A percentile compares a stretch with the other conserved stretches of the same genome.
Conservation (phyloP, 177 flowering plant genomes). For the Telopea speciosissima region DNA sequence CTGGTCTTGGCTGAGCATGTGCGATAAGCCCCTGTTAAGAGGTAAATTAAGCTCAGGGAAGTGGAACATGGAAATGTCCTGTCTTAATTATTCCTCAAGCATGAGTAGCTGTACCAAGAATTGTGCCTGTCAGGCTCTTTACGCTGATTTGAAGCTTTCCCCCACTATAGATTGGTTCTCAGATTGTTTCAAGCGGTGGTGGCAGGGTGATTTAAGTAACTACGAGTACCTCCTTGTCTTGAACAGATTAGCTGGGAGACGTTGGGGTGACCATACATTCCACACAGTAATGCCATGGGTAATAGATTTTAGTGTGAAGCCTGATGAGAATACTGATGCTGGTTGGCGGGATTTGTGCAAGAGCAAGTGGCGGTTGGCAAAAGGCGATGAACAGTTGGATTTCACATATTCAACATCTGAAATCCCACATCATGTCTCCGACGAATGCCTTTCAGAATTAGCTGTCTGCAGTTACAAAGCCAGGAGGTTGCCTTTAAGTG, state of each 20-base stretch:
- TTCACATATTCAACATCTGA: constrained; percentile 93
- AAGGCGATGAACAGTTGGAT: constrained; percentile 98
- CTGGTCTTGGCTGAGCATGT: constrained; percentile 68
- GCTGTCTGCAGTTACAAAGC: constrained; percentile 99
- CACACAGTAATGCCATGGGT: constrained; percentile 98
- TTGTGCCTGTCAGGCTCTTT: constrained; percentile 52
- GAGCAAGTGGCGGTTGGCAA: constrained; percentile 96
- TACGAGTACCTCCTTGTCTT: constrained; percentile 85
- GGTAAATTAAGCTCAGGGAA: constrained; percentile 13
- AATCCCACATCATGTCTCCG: constrained; percentile 93
- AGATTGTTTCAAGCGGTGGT: constrained; percentile 59
- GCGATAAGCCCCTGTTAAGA: constrained; percentile 25
- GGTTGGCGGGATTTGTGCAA: constrained; percentile 92
- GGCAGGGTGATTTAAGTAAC: constrained; percentile 88
- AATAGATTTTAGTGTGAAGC: constrained; percentile 82
- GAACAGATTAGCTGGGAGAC: constrained; percentile 88
- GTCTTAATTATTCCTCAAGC: constrained; percentile 13
- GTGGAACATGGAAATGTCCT: constrained; percentile 3
- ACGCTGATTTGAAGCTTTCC: constrained; percentile 61
- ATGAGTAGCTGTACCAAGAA: constrained; percentile 30
- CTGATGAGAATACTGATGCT: constrained; percentile 56
- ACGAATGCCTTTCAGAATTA: constrained; percentile 94
- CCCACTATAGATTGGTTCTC: constrained; percentile 55
- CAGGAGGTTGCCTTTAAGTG: constrained; percentile 81
- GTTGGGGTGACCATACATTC: constrained; percentile 95